A percentile compares a stretch with the other conserved stretches of the same genome.
Conservation (phyloP, 352 stramenopile species). For the Phytophthora idaei region DNA sequence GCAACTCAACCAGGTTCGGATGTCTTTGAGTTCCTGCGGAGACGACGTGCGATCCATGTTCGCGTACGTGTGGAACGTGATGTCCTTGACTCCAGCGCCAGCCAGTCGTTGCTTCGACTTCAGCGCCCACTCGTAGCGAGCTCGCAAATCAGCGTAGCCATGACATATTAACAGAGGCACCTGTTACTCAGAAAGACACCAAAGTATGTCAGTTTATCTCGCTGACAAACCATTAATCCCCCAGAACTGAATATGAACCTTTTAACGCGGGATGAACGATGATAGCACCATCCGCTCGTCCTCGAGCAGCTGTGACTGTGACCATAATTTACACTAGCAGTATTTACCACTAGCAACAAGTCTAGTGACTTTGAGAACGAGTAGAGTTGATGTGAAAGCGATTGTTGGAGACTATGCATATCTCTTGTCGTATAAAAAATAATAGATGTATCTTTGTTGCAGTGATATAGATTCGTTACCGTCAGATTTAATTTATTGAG, state of each 20-base stretch:
- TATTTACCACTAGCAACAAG: too few species aligned
- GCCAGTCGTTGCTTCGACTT: constrained; percentile 53
- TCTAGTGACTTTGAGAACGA: too few species aligned
- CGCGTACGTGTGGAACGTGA: constrained; percentile 67
- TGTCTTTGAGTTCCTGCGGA: constrained; percentile 58
- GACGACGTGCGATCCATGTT: constrained; percentile 61
- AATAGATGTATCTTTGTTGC: too few species aligned
- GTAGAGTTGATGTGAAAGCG: too few species aligned
- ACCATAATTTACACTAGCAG: too few species aligned
- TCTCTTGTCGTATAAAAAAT: too few species aligned
- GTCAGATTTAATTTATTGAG: too few species aligned
- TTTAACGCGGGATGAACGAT: constrained; percentile 68
- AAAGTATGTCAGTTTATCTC: too few species aligned
- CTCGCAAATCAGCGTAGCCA: constrained; percentile 57
- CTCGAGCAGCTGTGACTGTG: too few species aligned
- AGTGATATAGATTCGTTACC: too few species aligned
- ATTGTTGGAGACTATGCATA: too few species aligned
- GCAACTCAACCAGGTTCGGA: constrained; percentile 49
- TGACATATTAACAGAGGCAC: constrained; percentile 78
- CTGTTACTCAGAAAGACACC: constrained; percentile 8
- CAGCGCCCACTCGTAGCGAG: constrained; percentile 52
- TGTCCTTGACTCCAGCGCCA: constrained; percentile 48
- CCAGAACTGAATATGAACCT: constrained; percentile 20
- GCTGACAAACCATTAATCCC: too few species aligned
- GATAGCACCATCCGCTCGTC: constrained; percentile 53